Conservation (phyloP, 2,329 filamentous ascomycete genomes). For the Xylariaceae sp. region DNA sequence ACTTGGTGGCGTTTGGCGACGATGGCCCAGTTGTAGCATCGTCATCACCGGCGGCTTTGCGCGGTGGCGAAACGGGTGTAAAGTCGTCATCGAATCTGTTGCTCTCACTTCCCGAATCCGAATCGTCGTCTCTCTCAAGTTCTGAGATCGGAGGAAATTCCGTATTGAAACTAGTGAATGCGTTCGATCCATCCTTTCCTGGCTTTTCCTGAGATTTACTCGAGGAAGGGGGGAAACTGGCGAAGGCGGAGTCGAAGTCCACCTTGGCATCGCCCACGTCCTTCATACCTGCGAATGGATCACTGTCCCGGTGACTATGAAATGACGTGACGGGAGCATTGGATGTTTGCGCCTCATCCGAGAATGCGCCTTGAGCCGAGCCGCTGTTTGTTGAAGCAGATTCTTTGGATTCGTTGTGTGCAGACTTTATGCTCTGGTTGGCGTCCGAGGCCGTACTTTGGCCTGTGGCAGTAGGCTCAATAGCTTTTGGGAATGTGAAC, state of each 20-base stretch:
- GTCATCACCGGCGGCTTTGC: slow-evolving; percentile 32
- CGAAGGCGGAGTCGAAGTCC: slow-evolving; percentile 82
- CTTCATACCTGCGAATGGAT: slow-evolving; percentile 48
- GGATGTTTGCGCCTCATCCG: slow-evolving; percentile 37
- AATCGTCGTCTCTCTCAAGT: slow-evolving; percentile 76
- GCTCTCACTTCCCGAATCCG: slow-evolving; percentile 69
- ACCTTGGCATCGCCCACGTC: slow-evolving; percentile 62
- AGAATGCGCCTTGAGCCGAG: slow-evolving; percentile 48
- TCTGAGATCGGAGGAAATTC: slow-evolving; percentile 96
- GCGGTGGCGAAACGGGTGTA: slow-evolving; percentile 54
- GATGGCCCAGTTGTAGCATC: slow-evolving; percentile 25
- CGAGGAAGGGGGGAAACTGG: slow-evolving; percentile 58
- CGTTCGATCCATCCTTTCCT: slow-evolving; percentile 39
- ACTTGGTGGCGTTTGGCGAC: slow-evolving; percentile 29
- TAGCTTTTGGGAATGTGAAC: slow-evolving; percentile 52
- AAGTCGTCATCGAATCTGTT: slow-evolving; percentile 95
- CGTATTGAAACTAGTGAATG: slow-evolving; percentile 53
- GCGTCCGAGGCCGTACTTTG: slow-evolving; percentile 33
- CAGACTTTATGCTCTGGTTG: slow-evolving; percentile 28
- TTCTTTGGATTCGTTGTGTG: slow-evolving; percentile 25
- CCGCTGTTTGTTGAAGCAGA: slow-evolving; percentile 33
- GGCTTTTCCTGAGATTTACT: slow-evolving; percentile 43
- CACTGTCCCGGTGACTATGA: slow-evolving; percentile 33
- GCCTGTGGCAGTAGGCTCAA: slow-evolving; percentile 36
- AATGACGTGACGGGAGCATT: slow-evolving; percentile 27